Conservation (phyloP, 345 rosid genomes). For the Citrus hindsii region DNA sequence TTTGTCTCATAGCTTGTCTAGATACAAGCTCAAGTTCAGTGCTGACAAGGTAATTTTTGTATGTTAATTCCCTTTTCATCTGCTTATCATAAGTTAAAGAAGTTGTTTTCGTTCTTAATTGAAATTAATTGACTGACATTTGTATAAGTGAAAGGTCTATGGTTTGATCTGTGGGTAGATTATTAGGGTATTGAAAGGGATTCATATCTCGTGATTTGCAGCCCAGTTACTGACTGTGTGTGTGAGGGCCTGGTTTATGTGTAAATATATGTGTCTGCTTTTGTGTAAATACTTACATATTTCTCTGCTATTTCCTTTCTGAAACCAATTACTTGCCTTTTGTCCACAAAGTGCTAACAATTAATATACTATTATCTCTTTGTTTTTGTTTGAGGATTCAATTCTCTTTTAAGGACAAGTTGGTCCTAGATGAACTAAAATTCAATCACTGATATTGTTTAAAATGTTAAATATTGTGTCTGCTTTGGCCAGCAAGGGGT, state of each 20-base stretch:
- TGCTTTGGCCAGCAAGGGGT: not conserved
- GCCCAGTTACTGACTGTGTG: not conserved
- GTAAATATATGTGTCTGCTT: not conserved
- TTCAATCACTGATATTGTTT: not conserved
- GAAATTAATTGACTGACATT: not conserved
- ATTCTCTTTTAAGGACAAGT: not conserved
- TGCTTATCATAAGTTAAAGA: not conserved
- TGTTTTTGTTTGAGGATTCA: not conserved
- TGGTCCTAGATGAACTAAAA: not conserved
- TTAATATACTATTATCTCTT: not conserved
- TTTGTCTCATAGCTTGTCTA: slow-evolving; percentile 85
- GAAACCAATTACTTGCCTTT: not conserved
- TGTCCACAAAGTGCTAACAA: not conserved
- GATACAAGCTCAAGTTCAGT: slow-evolving; percentile 90
- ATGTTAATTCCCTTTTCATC: not conserved
- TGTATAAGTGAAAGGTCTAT: not conserved
- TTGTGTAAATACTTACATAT: not conserved
- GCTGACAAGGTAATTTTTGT: slow-evolving; percentile 72
- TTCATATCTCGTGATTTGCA: not conserved
- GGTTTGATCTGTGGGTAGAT: not conserved
- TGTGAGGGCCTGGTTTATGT: not conserved
- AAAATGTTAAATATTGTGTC: not conserved
- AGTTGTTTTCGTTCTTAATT: not conserved
- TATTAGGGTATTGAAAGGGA: not conserved
- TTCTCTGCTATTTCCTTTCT: not conserved